Base-by-base conservation (phyloP, 169 alveolate genomes). In the Neospora caninum region DNA sequence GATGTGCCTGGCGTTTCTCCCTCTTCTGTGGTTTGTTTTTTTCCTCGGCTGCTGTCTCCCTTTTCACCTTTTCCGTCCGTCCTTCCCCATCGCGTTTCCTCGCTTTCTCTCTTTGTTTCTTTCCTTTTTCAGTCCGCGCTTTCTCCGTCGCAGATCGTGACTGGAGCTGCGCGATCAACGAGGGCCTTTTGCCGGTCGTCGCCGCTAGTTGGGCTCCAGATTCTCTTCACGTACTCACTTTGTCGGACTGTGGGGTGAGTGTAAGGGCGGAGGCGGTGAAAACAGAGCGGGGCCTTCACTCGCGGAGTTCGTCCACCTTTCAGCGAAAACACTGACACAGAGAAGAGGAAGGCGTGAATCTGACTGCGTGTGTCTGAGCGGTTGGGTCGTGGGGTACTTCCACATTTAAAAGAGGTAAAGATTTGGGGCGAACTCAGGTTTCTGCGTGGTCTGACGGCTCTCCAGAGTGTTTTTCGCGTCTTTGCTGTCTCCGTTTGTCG, bases 141-240 rank as follows among this genome's bases (percentile, higher is more conserved):
- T 64, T 64, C 20, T 64, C 73, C 31, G 73, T 64, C 34, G 0
- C 73, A 9, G 73, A 64, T 27, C 31, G n/a, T 22, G n/a, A 64
- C 4, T 64, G 73, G 73, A 64, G n/a, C 73, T 64, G 73, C 31
- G 73, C 34, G 31, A 64, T 64, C 73, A 22, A 64, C 73, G 73
- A 64, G 73, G 73, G 73, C 73, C 73, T 64, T 64, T 29, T 64
- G 73, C 73, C 73, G 73, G 73, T 64, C 73, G 73, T 27, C n/a
- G 73, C 73, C 31, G 73, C 73, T 22, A 64, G 73, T 64, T 64
- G 73, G 73, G 73, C 73, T 64, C 73, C 73, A 27, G 73, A 64
- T 27, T 64, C 73, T 64, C 73, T 64, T 4, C 73, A 64, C 73
- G 31, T 64, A 4, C n/a, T 64, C 73, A 64, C 73, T 6, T 9